Conservation (phyloP, 352 stramenopile genomes). For the Achlya hypogyna region DNA sequence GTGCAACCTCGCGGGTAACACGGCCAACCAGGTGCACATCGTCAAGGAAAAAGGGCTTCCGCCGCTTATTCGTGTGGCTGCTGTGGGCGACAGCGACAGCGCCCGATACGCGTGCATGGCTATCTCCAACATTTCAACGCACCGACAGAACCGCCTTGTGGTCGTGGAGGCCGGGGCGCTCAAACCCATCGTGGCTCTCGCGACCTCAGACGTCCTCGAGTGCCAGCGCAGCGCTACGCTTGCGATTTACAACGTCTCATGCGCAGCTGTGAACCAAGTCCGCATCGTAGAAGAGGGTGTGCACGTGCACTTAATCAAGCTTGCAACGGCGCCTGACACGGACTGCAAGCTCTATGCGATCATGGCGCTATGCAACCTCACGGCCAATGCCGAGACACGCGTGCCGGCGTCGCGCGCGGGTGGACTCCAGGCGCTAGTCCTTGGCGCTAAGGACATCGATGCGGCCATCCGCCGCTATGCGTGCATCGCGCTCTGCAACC, state of each 20-base stretch:
- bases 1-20: slow-evolving; percentile 90
- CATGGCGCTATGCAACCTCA: slow-evolving; percentile 94
- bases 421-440: slow-evolving; percentile 86
- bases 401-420: slow-evolving; percentile 76
- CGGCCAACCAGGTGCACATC: slow-evolving; percentile 85
- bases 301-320: slow-evolving; percentile 77
- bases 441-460: slow-evolving; percentile 85
- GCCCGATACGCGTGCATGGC: slow-evolving; percentile 89
- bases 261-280: slow-evolving; percentile 83
- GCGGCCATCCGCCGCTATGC: slow-evolving; percentile 79
- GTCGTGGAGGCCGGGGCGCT: slow-evolving; percentile 85
- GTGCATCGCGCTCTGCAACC: slow-evolving; percentile 93
- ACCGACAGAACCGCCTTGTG: slow-evolving; percentile 77
- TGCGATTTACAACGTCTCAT: slow-evolving; percentile 94
- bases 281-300: slow-evolving; percentile 84
- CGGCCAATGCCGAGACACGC: slow-evolving; percentile 89
- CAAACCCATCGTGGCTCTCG: slow-evolving; percentile 64
- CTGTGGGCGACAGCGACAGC: slow-evolving; percentile 42
- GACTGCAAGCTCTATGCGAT: slow-evolving; percentile 90
- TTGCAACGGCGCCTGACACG: slow-evolving; percentile 78
- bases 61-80: slow-evolving; percentile 72
- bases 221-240: slow-evolving; percentile 86
- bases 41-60: slow-evolving; percentile 66
- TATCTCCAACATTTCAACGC: slow-evolving; percentile 89
- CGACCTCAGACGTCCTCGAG: slow-evolving; percentile 76